Evolutionary conservation across 176 grass and related monocot species (phyloP).

Genomic region (Eleusine indica): DNA sequence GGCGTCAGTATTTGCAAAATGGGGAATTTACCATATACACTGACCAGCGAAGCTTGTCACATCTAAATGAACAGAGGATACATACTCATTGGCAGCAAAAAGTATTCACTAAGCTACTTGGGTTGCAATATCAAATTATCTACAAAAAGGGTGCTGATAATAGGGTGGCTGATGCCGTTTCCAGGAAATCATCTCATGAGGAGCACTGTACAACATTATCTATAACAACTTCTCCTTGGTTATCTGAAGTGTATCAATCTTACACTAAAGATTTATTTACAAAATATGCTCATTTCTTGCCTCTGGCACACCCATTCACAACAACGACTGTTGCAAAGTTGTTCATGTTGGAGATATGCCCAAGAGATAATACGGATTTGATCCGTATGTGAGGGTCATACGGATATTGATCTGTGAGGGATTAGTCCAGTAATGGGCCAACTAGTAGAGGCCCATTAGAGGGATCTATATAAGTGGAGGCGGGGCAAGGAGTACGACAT

Average conservation of each 20-base stretch:
- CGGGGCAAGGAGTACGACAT: no score
- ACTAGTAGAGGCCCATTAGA: no score
- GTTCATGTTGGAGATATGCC: not conserved
- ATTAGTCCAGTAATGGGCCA: no score
- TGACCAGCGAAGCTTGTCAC: not conserved
- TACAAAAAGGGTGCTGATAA: not conserved
- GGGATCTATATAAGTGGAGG: no score
- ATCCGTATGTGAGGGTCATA: no score
- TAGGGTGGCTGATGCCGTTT: not conserved
- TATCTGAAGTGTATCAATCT: not conserved
- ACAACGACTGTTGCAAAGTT: rapidly evolving
- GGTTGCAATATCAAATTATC: not conserved
- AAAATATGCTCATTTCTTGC: not conserved
- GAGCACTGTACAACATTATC: not conserved
- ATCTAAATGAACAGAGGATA: not conserved
- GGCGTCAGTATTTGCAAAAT: not conserved
- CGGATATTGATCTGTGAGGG: no score
- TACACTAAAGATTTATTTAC: not conserved
- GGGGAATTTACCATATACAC: not conserved
- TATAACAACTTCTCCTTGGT: not conserved
- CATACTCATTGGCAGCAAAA: not conserved
- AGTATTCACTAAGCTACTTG: not conserved
- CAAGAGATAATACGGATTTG: no score
- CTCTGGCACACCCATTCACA: not conserved
- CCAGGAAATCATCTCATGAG: rapidly evolving